Evolutionary conservation across 345 rosid genomes (phyloP).

Genomic region (Arabis hirsuta): DNA sequence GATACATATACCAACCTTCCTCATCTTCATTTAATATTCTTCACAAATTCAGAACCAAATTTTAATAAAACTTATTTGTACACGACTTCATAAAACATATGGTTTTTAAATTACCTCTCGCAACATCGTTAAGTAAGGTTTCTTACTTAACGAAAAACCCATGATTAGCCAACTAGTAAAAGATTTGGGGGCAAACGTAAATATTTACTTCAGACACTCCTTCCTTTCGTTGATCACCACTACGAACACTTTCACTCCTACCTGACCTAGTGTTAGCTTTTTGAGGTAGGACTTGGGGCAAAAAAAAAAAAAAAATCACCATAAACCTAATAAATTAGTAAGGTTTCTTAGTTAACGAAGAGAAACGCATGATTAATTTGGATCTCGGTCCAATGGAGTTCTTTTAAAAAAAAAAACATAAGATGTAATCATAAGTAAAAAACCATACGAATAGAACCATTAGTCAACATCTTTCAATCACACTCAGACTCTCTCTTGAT

Average conservation of each 20-base stretch:
- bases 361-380: background rate
- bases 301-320: too few species aligned
- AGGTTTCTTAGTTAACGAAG: background rate
- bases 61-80: background rate
- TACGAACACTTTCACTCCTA: too few species aligned
- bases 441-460: slow-evolving; percentile 29
- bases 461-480: slow-evolving; percentile 44
- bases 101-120: background rate
- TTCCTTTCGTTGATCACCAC: too few species aligned
- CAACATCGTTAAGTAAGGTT: background rate
- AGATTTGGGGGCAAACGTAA: too few species aligned
- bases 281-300: too few species aligned
- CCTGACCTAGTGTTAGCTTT: too few species aligned
- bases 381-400: background rate
- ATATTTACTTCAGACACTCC: too few species aligned
- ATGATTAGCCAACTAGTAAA: background rate
- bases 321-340: background rate
- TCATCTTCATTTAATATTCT: background rate
- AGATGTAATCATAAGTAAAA: background rate
- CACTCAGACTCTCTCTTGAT: slow-evolving; percentile 23
- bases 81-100: background rate
- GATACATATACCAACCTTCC: background rate
- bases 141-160: background rate
- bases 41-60: background rate
- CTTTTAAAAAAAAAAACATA: slow-evolving; percentile 14